Evolutionary conservation across 352 stramenopile species (phyloP), one percentile per base, ranked within the genome.

Genomic region (Globisporangium splendens): DNA sequence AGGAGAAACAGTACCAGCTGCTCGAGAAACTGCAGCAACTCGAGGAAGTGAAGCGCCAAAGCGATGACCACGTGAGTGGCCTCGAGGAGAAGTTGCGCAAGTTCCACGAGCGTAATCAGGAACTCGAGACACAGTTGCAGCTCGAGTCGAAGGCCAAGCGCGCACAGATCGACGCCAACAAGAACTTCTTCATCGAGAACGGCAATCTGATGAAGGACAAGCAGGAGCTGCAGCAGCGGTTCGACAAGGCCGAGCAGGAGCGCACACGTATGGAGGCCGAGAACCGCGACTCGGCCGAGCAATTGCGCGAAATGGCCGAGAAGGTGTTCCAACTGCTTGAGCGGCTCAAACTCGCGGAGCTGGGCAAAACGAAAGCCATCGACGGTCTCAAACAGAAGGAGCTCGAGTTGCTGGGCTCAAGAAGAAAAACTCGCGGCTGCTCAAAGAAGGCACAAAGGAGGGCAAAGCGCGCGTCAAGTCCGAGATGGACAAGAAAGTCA

Each of bases 1-100:
- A 98, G 69, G 94, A 98, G 66, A 98, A 99, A 54, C 96, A 98
- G 67, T 98, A 98, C 57, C 92, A 98, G 65, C 76, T 98, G 2
- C 75, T 99, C 10, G 94, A 98, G 55, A 98, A 98, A 69, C 74
- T 98, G 31, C 96, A 98, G 72, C 89, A 93, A 48, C 89, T 98
- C 39, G 95, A 99, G 50, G 91, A 98, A 54, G 68, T 80, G 20
- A 97, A 97, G 72, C 88, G 90, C 17, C 88, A 98, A 54, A 87
- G 83, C 11, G 94, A 98, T 50, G 93, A 98, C 70, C 90, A 95
- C 55, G 69, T 94, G 2, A 78, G 79, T 3, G 86, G 79, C 21
- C 79, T 96, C 60, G 93, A 98, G 68, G 91, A 98, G 13, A 96
- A 95, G 52, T 57, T 97, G 11, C 86, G 87, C 58, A 89, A 89